phyloP scores from a whole-genome alignment of 345 rosid genomes.

The Salix suchowensis region DNA sequence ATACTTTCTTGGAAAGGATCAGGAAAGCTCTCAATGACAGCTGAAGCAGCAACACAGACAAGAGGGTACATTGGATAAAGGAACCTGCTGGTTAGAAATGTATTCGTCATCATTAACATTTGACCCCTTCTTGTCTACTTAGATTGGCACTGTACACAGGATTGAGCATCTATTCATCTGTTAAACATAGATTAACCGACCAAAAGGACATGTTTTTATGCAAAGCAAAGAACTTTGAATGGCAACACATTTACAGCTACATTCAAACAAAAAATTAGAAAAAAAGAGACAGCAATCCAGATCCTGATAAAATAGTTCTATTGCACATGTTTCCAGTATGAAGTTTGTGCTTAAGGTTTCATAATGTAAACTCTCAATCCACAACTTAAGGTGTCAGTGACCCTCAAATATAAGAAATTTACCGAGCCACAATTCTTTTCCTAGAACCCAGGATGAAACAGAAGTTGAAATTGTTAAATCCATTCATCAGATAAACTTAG shows the following conservation, averaged over 20 bases:
- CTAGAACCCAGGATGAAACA: too few species aligned
- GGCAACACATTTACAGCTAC: neutral
- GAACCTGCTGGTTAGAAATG: constrained; percentile 52
- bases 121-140: neutral
- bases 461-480: too few species aligned
- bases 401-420: neutral
- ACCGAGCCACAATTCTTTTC: neutral
- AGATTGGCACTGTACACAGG: neutral
- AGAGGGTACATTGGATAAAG: constrained; percentile 94
- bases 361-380: neutral
- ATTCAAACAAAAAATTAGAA: neutral
- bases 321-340: neutral
- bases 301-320: neutral
- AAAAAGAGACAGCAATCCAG: neutral
- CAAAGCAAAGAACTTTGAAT: neutral
- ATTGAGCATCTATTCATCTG: neutral
- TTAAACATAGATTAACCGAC: neutral
- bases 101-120: neutral
- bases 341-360: neutral
- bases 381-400: neutral
- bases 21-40: constrained; percentile 89
- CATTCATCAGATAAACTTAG: too few species aligned
- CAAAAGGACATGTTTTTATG: neutral
- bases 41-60: constrained; percentile 89
- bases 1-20: constrained; percentile 69